Evolutionary conservation across 164 flowering plant genomes (phyloP), one percentile per base, ranked within the genome.

Genomic region (Vitis labrusca): DNA sequence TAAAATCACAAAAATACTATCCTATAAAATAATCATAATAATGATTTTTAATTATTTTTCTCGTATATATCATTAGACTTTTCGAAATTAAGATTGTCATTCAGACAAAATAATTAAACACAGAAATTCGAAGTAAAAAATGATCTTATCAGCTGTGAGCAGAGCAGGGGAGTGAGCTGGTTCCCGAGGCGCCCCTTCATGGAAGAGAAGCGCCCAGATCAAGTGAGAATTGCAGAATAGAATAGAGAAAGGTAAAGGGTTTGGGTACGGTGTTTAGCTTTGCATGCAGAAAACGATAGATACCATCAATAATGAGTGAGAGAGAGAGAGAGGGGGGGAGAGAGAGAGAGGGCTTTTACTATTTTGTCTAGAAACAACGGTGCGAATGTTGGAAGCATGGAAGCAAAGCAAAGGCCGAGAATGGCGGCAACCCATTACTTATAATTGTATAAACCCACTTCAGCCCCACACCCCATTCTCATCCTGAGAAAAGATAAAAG

Each of bases 311-410:
- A 48, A 51, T 10, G 71, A 68, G 64, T 68, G 76, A 64, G 69
- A 71, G 29, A 30, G 62, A 63, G 64, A 74, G 67, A 67, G 67
- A 59, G 59, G 37, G 65, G 11, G 32, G 54, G 29, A 65, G 63
- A 58, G 53, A 52, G 63, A 17, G 55, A 44, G 12, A 29, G 5
- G 10, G 56, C 60, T 50, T 71, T 63, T 56, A 19, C 44, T 64
- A 65, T 10, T 67, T 72, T 73, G 75, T 78, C 81, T 53, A 29
- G 29, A 63, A 59, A 55, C 65, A 32, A 65, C 54, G 82, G 85
- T 78, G 82, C 79, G 86, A 83, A 82, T 85, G 88, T 85, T 78
- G 85, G 84, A 77, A 83, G 84, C 84, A 82, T 72, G 86, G 88
- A 76, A 68, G 85, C 88, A 82, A 65, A 80, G 58, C 77, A 80